These are phyloP conservation scores for Emergomyces pasteurianus DNA, from an alignment of 2,329 filamentous ascomycete species.

Conservation along the genomic window DNA sequence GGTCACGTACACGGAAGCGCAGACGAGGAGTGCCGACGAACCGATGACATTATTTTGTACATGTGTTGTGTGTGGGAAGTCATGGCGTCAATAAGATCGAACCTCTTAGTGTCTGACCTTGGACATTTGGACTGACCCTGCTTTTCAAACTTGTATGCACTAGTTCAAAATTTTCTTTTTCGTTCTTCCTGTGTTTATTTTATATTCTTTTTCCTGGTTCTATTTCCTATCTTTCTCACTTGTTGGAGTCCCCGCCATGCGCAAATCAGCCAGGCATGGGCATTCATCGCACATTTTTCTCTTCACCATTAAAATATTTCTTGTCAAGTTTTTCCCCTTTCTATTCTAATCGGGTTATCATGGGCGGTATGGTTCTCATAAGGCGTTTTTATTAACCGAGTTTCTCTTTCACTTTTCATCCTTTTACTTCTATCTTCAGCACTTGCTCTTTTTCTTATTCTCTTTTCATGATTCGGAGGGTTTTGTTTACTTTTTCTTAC, in stretches of 20 bases:
- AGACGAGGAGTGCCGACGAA: conserved; percentile 91
- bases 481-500: not conserved
- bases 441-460: not conserved
- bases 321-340: not conserved
- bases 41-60: conserved; percentile 47
- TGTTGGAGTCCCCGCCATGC: not conserved
- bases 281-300: no score
- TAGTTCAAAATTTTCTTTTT: not conserved
- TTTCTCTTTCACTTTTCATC: not conserved
- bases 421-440: not conserved
- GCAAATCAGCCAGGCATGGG: not conserved
- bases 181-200: not conserved
- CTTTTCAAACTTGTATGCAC: not conserved
- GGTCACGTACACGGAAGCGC: conserved; percentile 91
- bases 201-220: not conserved
- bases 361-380: not conserved
- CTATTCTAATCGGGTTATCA: not conserved
- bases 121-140: not conserved
- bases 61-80: conserved; percentile 37
- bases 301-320: not conserved
- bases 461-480: not conserved
- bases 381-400: not conserved
- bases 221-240: not conserved
- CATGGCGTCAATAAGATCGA: conserved; percentile 29
- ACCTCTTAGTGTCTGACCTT: not conserved